A percentile compares a stretch with the other conserved stretches of the same genome.
These are phyloP conservation scores for Nymphaea colorata DNA, from an alignment of 164 flowering plant species.

Conservation along the genomic window DNA sequence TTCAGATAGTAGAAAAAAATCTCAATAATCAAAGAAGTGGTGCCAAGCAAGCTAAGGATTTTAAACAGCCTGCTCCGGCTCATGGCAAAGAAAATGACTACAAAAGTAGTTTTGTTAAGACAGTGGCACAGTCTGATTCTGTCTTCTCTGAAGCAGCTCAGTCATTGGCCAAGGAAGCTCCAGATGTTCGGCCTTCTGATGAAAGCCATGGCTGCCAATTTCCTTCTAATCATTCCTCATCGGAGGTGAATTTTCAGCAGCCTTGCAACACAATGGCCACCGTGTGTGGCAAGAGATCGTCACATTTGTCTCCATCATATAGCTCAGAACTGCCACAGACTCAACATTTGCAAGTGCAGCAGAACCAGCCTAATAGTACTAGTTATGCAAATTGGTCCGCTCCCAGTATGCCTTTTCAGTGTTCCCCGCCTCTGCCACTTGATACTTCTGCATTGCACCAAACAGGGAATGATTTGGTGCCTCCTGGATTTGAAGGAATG, in stretches of 20 bases:
- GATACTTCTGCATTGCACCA: constrained; percentile 23
- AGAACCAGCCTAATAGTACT: background rate
- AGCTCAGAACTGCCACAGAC: background rate
- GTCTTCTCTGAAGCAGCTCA: constrained; percentile 11
- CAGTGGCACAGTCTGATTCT: constrained; percentile 15
- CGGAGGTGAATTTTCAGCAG: background rate
- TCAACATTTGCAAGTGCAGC: background rate
- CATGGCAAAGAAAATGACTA: constrained; percentile 4
- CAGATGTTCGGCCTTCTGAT: background rate
- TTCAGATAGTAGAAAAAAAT: constrained; percentile 15
- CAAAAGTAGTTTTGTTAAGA: constrained; percentile 9
- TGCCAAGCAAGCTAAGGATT: constrained; percentile 4
- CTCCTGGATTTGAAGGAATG: constrained; percentile 6
- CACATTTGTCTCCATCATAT: background rate
- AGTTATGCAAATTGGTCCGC: constrained; percentile 1
- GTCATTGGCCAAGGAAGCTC: background rate
- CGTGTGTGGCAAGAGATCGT: background rate
- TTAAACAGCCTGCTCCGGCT: constrained; percentile 3
- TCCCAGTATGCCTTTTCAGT: constrained; percentile 56
- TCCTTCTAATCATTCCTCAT: background rate
- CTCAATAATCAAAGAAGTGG: constrained; percentile 4
- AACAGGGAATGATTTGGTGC: constrained; percentile 6
- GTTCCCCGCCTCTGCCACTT: constrained; percentile 81
- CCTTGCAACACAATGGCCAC: background rate
- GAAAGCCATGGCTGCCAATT: background rate